Conservation (phyloP, 371 early-diverging fungal genomes). For the Mortierella sp. region DNA sequence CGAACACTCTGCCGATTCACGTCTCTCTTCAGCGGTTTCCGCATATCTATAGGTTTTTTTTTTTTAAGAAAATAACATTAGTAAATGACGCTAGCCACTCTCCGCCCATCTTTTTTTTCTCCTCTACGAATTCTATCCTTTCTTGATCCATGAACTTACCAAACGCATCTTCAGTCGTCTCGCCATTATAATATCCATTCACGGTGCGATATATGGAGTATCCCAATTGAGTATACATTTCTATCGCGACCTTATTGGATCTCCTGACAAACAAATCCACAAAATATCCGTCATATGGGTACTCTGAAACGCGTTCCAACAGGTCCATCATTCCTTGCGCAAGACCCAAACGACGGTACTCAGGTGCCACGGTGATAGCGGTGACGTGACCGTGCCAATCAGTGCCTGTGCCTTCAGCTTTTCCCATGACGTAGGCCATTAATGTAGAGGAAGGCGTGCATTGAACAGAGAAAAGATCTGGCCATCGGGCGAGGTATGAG, state of each 20-base stretch:
- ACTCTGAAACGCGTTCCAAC: conserved; percentile 94
- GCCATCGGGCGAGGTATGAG: conserved; percentile 94
- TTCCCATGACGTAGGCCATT: conserved; percentile 98
- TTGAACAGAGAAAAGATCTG: conserved; percentile 90
- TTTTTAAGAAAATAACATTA: not conserved
- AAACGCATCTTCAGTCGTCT: conserved; percentile 87
- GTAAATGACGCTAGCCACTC: not conserved
- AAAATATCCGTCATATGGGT: conserved; percentile 94
- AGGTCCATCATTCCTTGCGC: conserved; percentile 93
- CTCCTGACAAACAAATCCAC: conserved; percentile 98
- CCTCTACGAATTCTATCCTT: too few species aligned
- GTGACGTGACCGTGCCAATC: conserved; percentile 99
- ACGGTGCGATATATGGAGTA: conserved; percentile 95
- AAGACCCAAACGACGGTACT: conserved; percentile 92
- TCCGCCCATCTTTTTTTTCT: too few species aligned
- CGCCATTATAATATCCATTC: conserved; percentile 89
- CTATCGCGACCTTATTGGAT: conserved; percentile 96
- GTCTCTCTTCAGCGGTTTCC: conserved; percentile 88
- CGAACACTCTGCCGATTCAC: conserved; percentile 74
- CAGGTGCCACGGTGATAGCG: conserved; percentile 97
- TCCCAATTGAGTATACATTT: conserved; percentile 96
- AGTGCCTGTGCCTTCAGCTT: conserved; percentile 91
- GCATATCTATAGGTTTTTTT: conserved; percentile 76
- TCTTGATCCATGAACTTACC: conserved; percentile 65
- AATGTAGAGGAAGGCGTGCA: conserved; percentile 77